Evolutionary conservation across 2,329 filamentous ascomycete species (phyloP).

Genomic region (Fusarium sp.): DNA sequence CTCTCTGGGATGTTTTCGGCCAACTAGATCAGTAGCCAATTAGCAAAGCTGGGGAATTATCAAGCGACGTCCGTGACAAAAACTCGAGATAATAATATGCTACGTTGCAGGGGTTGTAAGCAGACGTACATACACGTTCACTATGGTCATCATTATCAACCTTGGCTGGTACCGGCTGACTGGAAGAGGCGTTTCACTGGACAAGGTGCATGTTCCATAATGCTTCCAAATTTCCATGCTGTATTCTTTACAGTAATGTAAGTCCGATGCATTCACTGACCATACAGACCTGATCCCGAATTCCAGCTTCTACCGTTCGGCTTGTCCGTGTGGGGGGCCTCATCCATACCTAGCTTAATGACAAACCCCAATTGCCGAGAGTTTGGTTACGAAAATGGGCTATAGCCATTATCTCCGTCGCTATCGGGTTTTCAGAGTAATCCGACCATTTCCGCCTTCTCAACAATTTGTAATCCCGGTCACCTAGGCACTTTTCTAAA

Average conservation of each 20-base stretch:
- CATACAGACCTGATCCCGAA: conserved; percentile 7
- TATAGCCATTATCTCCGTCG: conserved; percentile 13
- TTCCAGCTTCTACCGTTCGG: conserved; percentile 42
- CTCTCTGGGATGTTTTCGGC: neutral
- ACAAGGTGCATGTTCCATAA: conserved; percentile 8
- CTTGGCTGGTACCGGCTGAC: neutral
- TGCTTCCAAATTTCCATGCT: conserved; percentile 15
- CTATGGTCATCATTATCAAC: neutral
- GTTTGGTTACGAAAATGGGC: neutral
- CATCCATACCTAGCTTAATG: neutral
- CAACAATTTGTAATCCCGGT: conserved; percentile 7
- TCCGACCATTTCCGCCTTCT: neutral
- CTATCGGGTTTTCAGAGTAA: conserved; percentile 14
- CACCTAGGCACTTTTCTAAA: neutral
- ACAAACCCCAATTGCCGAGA: conserved; percentile 16
- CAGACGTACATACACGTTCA: neutral
- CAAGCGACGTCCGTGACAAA: neutral
- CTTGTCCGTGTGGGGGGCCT: conserved; percentile 37
- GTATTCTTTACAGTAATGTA: neutral
- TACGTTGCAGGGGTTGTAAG: conserved; percentile 28
- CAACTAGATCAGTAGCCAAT: neutral
- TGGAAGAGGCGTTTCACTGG: conserved; percentile 7
- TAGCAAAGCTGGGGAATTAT: neutral
- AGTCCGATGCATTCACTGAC: neutral
- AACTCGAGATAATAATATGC: conserved; percentile 6